Evolutionary conservation across 495 filamentous ascomycete genomes (phyloP).

Genomic region (Aspergillus sparsus): DNA sequence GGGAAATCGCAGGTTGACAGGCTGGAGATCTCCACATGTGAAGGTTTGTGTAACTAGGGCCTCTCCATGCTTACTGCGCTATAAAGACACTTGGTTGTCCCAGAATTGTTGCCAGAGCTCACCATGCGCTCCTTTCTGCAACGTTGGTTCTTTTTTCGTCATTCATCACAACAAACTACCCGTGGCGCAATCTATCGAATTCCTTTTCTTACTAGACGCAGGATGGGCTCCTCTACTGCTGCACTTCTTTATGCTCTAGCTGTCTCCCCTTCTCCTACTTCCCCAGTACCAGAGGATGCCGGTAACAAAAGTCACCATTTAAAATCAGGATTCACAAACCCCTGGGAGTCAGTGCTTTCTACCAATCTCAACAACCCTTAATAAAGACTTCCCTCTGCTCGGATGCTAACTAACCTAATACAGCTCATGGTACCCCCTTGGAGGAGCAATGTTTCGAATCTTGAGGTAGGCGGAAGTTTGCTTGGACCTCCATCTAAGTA

Average conservation of each 20-base stretch:
- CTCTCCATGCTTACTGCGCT: background rate
- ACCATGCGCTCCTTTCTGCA: slow-evolving; percentile 37
- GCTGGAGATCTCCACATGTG: too few relatives aligned
- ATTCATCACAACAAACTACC: slow-evolving; percentile 8
- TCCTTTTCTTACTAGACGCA: slow-evolving; percentile 29
- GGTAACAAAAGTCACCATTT: slow-evolving; percentile 58
- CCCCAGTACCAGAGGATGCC: slow-evolving; percentile 55
- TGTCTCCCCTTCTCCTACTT: slow-evolving; percentile 45
- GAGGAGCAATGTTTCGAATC: background rate
- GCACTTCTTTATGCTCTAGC: slow-evolving; percentile 57
- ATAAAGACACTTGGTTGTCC: slow-evolving; percentile 5
- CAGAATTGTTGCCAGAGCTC: background rate
- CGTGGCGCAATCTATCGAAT: slow-evolving; percentile 3
- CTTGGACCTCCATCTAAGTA: too few relatives aligned
- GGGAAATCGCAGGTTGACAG: too few relatives aligned
- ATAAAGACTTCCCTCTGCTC: background rate
- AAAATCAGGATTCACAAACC: slow-evolving; percentile 61
- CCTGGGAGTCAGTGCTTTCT: slow-evolving; percentile 50
- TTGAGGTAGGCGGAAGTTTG: slow-evolving; percentile 5
- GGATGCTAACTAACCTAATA: slow-evolving; percentile 20
- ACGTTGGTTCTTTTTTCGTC: slow-evolving; percentile 27
- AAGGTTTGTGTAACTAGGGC: too few relatives aligned
- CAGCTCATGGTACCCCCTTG: slow-evolving; percentile 41
- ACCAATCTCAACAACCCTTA: background rate
- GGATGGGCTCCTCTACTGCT: slow-evolving; percentile 47